Percentiles rank a stretch among this genome's conserved stretches.
These are phyloP conservation scores for Arthrobotrys sinensis DNA, from an alignment of 2,329 filamentous ascomycete genomes.

Conservation along the genomic window DNA sequence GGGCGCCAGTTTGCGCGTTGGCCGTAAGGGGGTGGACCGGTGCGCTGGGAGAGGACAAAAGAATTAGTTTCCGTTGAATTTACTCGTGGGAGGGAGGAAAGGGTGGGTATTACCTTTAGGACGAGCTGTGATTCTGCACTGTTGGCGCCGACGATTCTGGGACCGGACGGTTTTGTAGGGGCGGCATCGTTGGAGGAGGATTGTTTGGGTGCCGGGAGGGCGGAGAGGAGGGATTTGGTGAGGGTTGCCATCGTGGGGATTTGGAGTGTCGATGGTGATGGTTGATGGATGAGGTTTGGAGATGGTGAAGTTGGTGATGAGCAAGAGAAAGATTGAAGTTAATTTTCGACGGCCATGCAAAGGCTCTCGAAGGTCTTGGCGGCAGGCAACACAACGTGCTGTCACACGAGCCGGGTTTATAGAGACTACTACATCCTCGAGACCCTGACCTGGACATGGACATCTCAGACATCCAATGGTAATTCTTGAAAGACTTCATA, in stretches of 20 bases:
- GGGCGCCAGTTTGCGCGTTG: constrained; percentile 92
- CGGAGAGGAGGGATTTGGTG: constrained; percentile 63
- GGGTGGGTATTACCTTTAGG: constrained; percentile 73
- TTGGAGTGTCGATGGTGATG: constrained; percentile 12
- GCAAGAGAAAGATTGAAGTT: background rate
- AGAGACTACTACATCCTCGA: background rate
- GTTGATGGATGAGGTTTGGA: constrained; percentile 1
- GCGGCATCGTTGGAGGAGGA: constrained; percentile 52
- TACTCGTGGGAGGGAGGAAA: background rate
- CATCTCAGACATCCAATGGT: background rate
- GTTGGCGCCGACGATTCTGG: constrained; percentile 83
- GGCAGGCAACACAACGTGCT: constrained; percentile 33
- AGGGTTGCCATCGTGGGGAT: constrained; percentile 63
- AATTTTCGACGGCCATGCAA: constrained; percentile 29
- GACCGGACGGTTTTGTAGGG: constrained; percentile 78
- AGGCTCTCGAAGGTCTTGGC: constrained; percentile 24
- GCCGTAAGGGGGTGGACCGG: constrained; percentile 88
- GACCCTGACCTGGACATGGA: background rate
- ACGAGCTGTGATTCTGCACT: constrained; percentile 91
- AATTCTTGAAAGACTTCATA: background rate
- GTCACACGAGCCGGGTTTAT: background rate
- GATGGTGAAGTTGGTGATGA: background rate
- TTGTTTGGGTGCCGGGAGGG: constrained; percentile 63
- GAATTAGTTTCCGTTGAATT: constrained; percentile 60
- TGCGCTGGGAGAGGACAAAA: constrained; percentile 69